phyloP scores from a whole-genome alignment of 179 eudicot species.

The Patellifolia procumbens region DNA sequence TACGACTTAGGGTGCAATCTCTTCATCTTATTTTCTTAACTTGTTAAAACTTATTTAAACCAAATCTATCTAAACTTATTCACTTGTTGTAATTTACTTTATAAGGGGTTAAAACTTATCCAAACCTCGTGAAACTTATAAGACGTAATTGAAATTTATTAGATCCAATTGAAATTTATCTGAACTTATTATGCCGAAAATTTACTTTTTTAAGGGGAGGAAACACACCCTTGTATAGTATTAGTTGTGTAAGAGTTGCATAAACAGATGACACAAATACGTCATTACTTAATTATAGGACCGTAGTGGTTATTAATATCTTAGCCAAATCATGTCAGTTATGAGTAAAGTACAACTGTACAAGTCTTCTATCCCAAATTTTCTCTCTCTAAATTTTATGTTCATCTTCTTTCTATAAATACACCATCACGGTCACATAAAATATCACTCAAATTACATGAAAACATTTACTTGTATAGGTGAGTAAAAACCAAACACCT shows the following conservation, averaged over 20 bases:
- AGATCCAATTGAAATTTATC: too few species aligned
- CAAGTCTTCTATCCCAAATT: slow-evolving; percentile 19
- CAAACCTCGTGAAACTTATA: too few species aligned
- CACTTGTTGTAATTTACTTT: too few species aligned
- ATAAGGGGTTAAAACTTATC: too few species aligned
- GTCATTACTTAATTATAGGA: slow-evolving; percentile 9
- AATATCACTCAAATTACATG: not conserved
- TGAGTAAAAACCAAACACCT: slow-evolving; percentile 5
- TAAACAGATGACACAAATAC: not conserved
- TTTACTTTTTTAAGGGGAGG: too few species aligned
- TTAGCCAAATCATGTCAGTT: slow-evolving; percentile 7
- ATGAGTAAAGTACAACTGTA: slow-evolving; percentile 29
- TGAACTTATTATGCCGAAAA: too few species aligned
- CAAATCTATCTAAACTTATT: too few species aligned
- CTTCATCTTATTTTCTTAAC: too few species aligned
- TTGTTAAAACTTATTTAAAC: too few species aligned
- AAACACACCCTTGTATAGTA: too few species aligned
- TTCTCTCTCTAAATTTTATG: not conserved
- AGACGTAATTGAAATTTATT: too few species aligned
- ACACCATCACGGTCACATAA: not conserved
- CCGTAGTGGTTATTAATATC: slow-evolving; percentile 11
- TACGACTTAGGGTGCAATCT: too few species aligned
- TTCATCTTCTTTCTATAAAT: slow-evolving; percentile 10
- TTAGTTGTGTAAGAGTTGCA: not conserved
- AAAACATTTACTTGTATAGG: not conserved